These are phyloP conservation scores for Ganoderma leucocontextum DNA, from an alignment of 1,284 basidiomycete genomes.

Conservation along the genomic window DNA sequence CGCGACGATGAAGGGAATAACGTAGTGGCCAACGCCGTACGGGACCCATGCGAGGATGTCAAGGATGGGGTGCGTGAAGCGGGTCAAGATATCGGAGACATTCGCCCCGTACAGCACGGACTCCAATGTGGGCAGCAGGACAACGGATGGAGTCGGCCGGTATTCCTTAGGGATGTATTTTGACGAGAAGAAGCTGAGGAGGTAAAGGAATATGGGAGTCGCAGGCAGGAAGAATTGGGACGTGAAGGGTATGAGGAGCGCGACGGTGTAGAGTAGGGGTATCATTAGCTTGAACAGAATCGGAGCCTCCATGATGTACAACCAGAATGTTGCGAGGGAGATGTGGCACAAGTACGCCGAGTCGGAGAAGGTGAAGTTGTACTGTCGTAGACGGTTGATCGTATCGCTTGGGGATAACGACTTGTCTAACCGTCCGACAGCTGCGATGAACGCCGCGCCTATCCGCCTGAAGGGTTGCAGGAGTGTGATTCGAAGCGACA, in stretches of 20 bases:
- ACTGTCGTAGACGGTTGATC: slow-evolving; percentile 64
- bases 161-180: slow-evolving; percentile 82
- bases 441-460: slow-evolving; percentile 63
- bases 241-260: slow-evolving; percentile 86
- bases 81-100: slow-evolving; percentile 95
- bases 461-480: slow-evolving; percentile 41
- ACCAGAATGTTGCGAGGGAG: slow-evolving; percentile 74
- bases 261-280: slow-evolving; percentile 75
- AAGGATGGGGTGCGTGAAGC: slow-evolving; percentile 90
- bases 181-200: slow-evolving; percentile 88
- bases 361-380: slow-evolving; percentile 70
- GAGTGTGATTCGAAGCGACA: slow-evolving; percentile 19
- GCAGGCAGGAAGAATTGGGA: slow-evolving; percentile 94
- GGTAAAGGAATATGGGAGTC: slow-evolving; percentile 86
- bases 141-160: slow-evolving; percentile 89
- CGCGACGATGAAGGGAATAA: slow-evolving; percentile 83
- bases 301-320: slow-evolving; percentile 81
- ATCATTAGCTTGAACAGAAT: slow-evolving; percentile 85
- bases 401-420: slow-evolving; percentile 78
- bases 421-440: slow-evolving; percentile 77
- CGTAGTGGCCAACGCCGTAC: slow-evolving; percentile 94
- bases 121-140: slow-evolving; percentile 93
- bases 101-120: slow-evolving; percentile 96
- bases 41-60: slow-evolving; percentile 97
- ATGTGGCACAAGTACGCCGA: slow-evolving; percentile 72